Evolutionary conservation across 2,329 filamentous ascomycete species (phyloP).

Genomic region (Sporothrix globosa): DNA sequence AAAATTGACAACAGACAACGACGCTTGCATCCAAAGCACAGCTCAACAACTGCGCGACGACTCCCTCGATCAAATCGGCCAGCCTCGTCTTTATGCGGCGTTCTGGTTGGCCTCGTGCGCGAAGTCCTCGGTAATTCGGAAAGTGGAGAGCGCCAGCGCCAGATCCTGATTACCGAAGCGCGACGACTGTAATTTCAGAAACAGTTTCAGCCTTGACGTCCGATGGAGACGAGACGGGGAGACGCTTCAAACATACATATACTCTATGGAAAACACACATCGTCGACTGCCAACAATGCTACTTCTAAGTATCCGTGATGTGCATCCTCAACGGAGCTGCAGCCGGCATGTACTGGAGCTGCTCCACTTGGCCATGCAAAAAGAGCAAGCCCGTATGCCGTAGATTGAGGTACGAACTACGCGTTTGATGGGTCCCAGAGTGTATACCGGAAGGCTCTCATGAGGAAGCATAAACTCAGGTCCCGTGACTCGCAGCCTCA

Average conservation of each 20-base stretch:
- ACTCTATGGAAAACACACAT: too few relatives aligned
- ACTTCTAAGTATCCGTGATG: neutral
- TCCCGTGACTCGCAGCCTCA: slow-evolving; percentile 23
- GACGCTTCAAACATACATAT: neutral
- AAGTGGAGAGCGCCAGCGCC: slow-evolving; percentile 29
- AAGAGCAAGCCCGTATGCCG: neutral
- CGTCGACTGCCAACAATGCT: neutral
- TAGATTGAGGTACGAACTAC: slow-evolving; percentile 13
- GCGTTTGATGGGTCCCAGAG: slow-evolving; percentile 16
- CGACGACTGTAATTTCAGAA: slow-evolving; percentile 22
- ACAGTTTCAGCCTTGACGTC: slow-evolving; percentile 2
- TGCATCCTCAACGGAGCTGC: neutral
- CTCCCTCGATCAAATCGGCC: neutral
- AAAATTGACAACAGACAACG: neutral
- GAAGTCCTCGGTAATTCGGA: slow-evolving; percentile 33
- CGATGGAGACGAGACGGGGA: neutral
- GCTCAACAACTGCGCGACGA: neutral
- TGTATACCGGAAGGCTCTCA: neutral
- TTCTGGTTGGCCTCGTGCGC: slow-evolving; percentile 13
- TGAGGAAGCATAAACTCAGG: neutral
- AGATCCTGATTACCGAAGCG: slow-evolving; percentile 22
- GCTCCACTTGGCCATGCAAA: slow-evolving; percentile 16
- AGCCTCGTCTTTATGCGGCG: slow-evolving; percentile 1
- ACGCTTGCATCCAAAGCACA: neutral
- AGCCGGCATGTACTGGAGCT: slow-evolving; percentile 24